phyloP scores from a whole-genome alignment of 179 eudicot species.

The Silene coronaria region DNA sequence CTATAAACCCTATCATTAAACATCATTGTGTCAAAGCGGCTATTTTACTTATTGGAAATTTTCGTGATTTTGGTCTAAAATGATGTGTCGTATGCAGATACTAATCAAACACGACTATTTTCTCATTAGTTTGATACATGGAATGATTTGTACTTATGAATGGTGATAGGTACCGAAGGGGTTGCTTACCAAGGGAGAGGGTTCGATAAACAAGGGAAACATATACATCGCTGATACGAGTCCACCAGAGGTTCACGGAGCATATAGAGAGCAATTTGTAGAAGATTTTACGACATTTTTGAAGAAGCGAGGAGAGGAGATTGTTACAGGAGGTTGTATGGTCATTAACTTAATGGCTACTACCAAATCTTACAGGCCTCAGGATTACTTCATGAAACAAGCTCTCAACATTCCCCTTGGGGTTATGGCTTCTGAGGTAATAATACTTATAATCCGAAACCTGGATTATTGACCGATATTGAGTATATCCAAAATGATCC shows the following conservation, averaged over 20 bases:
- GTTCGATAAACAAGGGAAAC: constrained; percentile 22
- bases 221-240: constrained; percentile 24
- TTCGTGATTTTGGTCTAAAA: too few species aligned
- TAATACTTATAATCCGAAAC: background rate
- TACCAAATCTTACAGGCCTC: constrained; percentile 13
- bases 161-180: constrained; percentile 24
- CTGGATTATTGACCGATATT: background rate
- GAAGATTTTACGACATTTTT: constrained; percentile 21
- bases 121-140: background rate
- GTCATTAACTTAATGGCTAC: constrained; percentile 20
- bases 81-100: too few species aligned
- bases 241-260: constrained; percentile 17
- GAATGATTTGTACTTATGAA: background rate
- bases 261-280: constrained; percentile 20
- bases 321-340: constrained; percentile 19
- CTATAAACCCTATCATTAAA: too few species aligned
- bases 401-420: constrained; percentile 16
- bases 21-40: too few species aligned
- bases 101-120: background rate
- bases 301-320: constrained; percentile 17
- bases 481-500: background rate
- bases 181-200: constrained; percentile 12
- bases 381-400: constrained; percentile 22
- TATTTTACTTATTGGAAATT: too few species aligned
- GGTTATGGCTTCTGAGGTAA: constrained; percentile 19